Percentiles rank a stretch among this genome's conserved stretches.
phyloP scores from a whole-genome alignment of 73 alveolate genomes.

The Paraurostyla sp. region DNA sequence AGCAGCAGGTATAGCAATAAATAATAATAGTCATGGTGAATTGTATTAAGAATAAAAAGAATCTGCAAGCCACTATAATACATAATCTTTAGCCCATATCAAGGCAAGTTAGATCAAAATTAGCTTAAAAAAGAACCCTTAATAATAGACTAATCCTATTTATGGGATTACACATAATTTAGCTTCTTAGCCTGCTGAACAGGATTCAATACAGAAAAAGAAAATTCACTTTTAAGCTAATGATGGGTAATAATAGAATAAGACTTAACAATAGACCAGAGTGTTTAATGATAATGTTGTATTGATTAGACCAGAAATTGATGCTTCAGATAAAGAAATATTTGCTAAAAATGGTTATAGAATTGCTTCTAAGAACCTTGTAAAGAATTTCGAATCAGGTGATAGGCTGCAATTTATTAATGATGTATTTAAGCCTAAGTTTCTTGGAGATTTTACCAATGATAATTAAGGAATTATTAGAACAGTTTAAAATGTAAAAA shows the following conservation, averaged over 20 bases:
- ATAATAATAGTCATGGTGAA: no score
- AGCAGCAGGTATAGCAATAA: no score
- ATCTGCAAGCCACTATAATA: conserved; percentile 15
- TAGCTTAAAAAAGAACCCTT: background rate
- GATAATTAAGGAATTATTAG: conserved; percentile 29
- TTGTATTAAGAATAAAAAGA: no score
- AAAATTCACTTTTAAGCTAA: no score
- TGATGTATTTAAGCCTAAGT: conserved; percentile 42
- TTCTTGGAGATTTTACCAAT: conserved; percentile 27
- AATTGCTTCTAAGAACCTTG: conserved; percentile 22
- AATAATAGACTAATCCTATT: background rate
- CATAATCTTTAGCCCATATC: conserved; percentile 4
- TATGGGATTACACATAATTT: background rate
- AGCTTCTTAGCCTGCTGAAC: no score
- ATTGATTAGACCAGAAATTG: conserved; percentile 19
- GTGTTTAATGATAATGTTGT: conserved; percentile 43
- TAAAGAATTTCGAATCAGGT: conserved; percentile 37
- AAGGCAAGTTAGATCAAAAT: conserved; percentile 18
- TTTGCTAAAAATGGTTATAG: conserved; percentile 33
- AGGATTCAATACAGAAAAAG: no score
- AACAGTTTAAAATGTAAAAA: background rate
- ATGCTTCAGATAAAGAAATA: conserved; percentile 59
- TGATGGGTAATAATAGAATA: no score
- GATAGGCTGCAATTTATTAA: conserved; percentile 5
- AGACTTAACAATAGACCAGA: background rate